Evolutionary conservation across 345 rosid genomes (phyloP).

Genomic region (Gossypium arboreum): DNA sequence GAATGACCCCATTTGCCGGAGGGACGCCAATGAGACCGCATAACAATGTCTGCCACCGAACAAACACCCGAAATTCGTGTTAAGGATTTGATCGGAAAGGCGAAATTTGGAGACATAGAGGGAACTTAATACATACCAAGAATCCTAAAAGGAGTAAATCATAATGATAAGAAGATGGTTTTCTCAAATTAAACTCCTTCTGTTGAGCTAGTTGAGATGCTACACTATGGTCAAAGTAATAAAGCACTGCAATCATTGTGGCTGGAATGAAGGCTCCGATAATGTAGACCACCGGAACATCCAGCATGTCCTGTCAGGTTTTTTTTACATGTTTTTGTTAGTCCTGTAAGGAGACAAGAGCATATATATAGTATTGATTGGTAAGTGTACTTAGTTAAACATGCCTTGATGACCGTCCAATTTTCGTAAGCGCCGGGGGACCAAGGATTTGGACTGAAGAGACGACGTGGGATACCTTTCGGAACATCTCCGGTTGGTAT

Average conservation of each 20-base stretch:
- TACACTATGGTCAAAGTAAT: constrained; percentile 95
- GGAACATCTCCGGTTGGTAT: constrained; percentile 74
- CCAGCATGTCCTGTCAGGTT: constrained; percentile 59
- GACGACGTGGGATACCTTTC: constrained; percentile 86
- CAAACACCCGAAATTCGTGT: not conserved
- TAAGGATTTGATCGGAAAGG: not conserved
- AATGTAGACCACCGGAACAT: constrained; percentile 76
- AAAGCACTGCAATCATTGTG: constrained; percentile 94
- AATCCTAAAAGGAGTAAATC: constrained; percentile 85
- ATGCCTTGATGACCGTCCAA: constrained; percentile 82
- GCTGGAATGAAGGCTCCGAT: constrained; percentile 95
- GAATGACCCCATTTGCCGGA: constrained; percentile 79
- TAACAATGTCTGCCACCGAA: constrained; percentile 47
- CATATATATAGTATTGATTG: not conserved
- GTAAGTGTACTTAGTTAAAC: constrained; percentile 7
- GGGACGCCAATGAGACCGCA: constrained; percentile 85
- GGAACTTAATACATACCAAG: constrained; percentile 43
- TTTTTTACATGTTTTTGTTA: constrained; percentile 3
- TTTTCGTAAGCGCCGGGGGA: constrained; percentile 85
- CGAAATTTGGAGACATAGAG: not conserved
- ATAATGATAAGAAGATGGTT: constrained; percentile 86
- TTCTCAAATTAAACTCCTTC: constrained; percentile 88
- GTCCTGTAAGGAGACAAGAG: not conserved
- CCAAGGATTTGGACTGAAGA: constrained; percentile 96
- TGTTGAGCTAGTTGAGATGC: constrained; percentile 98